phyloP scores from a whole-genome alignment of 805 yeast species.

The Candida insectorum region DNA sequence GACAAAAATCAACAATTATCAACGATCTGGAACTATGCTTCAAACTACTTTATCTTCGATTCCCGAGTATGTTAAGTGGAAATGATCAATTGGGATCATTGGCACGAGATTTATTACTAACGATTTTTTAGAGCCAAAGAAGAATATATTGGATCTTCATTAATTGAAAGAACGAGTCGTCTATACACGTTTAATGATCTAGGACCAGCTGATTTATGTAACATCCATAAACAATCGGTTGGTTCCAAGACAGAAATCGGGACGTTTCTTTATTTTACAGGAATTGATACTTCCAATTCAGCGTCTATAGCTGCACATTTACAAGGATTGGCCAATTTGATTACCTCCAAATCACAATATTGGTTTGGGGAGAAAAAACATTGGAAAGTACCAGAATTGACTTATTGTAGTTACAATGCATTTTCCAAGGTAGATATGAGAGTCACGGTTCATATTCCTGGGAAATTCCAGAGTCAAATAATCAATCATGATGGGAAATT shows the following conservation, averaged over 20 bases:
- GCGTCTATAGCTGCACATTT: slow-evolving; percentile 76
- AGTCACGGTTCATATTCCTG: slow-evolving; percentile 73
- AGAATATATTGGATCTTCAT: slow-evolving; percentile 53
- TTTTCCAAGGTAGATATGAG: slow-evolving; percentile 65
- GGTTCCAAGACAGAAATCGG: slow-evolving; percentile 53
- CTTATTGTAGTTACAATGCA: slow-evolving; percentile 63
- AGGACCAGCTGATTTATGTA: slow-evolving; percentile 70
- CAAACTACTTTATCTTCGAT: slow-evolving; percentile 35
- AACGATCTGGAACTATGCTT: slow-evolving; percentile 27
- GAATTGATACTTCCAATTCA: slow-evolving; percentile 71
- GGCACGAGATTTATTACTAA: slow-evolving; percentile 7
- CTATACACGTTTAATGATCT: slow-evolving; percentile 58
- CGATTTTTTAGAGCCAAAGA: slow-evolving; percentile 38
- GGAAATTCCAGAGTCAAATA: slow-evolving; percentile 57
- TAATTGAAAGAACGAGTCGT: slow-evolving; percentile 62
- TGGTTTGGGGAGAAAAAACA: slow-evolving; percentile 78
- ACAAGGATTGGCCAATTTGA: slow-evolving; percentile 62
- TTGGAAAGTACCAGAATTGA: slow-evolving; percentile 69
- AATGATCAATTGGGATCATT: neutral
- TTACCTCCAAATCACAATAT: slow-evolving; percentile 55
- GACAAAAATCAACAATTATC: neutral
- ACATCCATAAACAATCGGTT: slow-evolving; percentile 41
- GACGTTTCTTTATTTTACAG: slow-evolving; percentile 70
- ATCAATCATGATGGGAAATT: slow-evolving; percentile 52
- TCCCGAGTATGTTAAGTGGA: slow-evolving; percentile 34